Evolutionary conservation across 164 flowering plant genomes (phyloP).

Genomic region (Vitis labrusca): DNA sequence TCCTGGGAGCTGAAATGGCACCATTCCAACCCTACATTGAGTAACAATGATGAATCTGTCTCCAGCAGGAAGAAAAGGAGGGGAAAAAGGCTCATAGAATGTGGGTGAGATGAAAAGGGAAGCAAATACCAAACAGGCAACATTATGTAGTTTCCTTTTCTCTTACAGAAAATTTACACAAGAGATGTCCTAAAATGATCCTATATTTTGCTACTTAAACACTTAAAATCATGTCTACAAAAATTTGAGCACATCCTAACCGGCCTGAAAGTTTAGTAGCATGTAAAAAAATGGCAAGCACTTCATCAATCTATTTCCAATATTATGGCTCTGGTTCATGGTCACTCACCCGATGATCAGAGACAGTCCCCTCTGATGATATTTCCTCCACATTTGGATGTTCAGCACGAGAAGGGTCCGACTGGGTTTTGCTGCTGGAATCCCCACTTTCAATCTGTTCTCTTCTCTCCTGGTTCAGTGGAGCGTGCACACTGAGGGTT

Average conservation of each 20-base stretch:
- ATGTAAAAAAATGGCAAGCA: constrained; percentile 7
- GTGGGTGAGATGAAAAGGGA: too few species aligned
- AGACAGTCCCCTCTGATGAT: constrained; percentile 67
- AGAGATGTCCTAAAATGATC: constrained; percentile 25
- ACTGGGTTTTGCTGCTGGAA: constrained; percentile 54
- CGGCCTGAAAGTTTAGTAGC: constrained; percentile 13
- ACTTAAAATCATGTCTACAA: constrained; percentile 50
- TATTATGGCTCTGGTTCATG: constrained; percentile 23
- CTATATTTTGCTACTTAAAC: constrained; percentile 26
- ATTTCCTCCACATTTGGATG: constrained; percentile 36
- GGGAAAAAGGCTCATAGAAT: neutral
- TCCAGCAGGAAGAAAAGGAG: too few species aligned
- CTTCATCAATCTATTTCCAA: neutral
- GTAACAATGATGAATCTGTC: too few species aligned
- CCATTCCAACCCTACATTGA: too few species aligned
- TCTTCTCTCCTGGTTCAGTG: constrained; percentile 14
- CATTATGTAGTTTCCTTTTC: constrained; percentile 30
- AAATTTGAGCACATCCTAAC: constrained; percentile 32
- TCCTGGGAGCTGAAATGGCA: too few species aligned
- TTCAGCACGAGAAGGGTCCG: constrained; percentile 33
- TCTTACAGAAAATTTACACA: constrained; percentile 47
- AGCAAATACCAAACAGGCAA: constrained; percentile 13
- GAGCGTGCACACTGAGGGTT: constrained; percentile 11
- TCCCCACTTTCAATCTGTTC: constrained; percentile 42
- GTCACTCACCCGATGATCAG: constrained; percentile 47